A percentile compares a stretch with the other conserved stretches of the same genome.
phyloP scores from a whole-genome alignment of 2,329 filamentous ascomycete genomes.

The Exophiala phaeomuriformis region DNA sequence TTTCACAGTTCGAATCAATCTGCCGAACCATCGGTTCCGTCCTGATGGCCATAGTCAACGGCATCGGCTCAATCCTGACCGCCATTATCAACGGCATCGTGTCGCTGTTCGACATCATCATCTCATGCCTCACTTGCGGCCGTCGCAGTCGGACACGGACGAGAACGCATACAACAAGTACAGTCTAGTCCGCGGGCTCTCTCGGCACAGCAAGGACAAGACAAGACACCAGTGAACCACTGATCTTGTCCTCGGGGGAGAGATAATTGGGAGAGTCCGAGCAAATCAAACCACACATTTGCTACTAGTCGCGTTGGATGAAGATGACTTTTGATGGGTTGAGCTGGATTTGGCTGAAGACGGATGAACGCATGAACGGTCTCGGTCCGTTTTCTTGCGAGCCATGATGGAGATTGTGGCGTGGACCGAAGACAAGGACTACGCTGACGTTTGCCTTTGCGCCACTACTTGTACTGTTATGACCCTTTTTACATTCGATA shows the following conservation, averaged over 20 bases:
- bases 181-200: conserved; percentile 12
- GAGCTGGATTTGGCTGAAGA: too few species aligned
- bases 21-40: conserved; percentile 58
- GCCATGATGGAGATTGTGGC: too few species aligned
- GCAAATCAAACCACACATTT: too few species aligned
- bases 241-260: too few species aligned
- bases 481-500: not conserved
- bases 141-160: conserved; percentile 30
- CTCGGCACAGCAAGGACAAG: not conserved
- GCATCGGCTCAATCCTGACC: conserved; percentile 55
- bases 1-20: conserved; percentile 49
- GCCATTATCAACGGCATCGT: conserved; percentile 62
- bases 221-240: not conserved
- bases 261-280: too few species aligned
- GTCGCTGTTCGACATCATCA: conserved; percentile 57
- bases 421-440: not conserved
- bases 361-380: too few species aligned
- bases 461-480: not conserved
- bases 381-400: too few species aligned
- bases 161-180: conserved; percentile 23
- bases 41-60: conserved; percentile 62
- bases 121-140: conserved; percentile 54
- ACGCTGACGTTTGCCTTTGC: not conserved
- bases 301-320: too few species aligned
- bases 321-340: too few species aligned